Evolutionary conservation across 176 grass and related monocot species (phyloP), one percentile per base, ranked within the genome.

Genomic region (Metroxylon sagu): DNA sequence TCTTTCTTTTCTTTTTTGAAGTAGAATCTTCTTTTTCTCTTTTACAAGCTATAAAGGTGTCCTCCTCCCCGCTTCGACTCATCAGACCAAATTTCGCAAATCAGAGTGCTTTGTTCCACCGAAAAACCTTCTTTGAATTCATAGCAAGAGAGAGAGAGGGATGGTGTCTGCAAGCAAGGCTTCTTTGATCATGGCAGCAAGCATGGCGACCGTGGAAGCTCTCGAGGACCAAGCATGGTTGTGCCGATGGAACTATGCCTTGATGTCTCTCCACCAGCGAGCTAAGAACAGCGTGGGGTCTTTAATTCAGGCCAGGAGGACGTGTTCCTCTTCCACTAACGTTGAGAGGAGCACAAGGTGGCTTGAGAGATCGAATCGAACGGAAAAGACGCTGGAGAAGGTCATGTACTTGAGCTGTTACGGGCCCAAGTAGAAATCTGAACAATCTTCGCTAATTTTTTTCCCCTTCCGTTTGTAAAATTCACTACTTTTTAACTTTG

Each of bases 331-430:
- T 23, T 23, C 21, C 1, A 23, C 1, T 23, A 1, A 23, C 19
- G 55, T 57, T 31, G 70, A 25, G 6, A 60, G 50, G 56, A 50
- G 0, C 68, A 12, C 5, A 0, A 0, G 35, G 8, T 64, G 26
- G 10, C 28, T 26, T 8, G 71, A 51, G 12, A 15, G 61, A 10
- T 71, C 71, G 7, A 85, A 71, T 61, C 57, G 59, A 59, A 59
- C 72, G 4, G 82, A 95, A 54, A 78, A 89, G 43, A 64, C 64
- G 25, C 1, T 89, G 60, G 74, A 82, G 49, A 85, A 79, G 0
- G 72, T 89, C 17, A 85, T 95, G 81, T 85, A 85, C 53, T 69
- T 82, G 61, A 85, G 76, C 54, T 80, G 72, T 64, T 88, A 85
- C 77, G 72, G 79, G 1, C 68, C 78, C 0, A 87, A 86, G 49